These are phyloP conservation scores for Corymbia citriodora DNA, from an alignment of 441 rosid genomes.

Conservation along the genomic window DNA sequence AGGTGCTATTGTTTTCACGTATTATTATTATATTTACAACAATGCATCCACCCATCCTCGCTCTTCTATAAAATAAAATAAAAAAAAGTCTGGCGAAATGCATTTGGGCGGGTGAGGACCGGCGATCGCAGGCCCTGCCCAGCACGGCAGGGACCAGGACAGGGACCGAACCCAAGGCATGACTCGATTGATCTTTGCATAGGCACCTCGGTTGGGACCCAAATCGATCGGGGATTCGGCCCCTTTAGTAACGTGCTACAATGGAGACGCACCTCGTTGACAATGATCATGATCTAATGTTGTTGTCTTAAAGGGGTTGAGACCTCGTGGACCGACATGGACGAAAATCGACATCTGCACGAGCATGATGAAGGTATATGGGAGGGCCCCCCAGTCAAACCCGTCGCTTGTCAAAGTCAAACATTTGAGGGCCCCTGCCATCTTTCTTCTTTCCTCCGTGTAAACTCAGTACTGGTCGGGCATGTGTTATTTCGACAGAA, in stretches of 20 bases:
- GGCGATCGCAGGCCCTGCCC: neutral
- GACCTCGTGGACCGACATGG: neutral
- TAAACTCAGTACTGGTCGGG: neutral
- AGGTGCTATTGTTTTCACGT: too few species aligned
- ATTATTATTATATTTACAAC: too few species aligned
- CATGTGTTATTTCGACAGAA: neutral
- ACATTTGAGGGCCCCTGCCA: neutral
- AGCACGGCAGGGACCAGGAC: neutral
- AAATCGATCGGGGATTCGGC: neutral
- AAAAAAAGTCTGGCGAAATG: neutral
- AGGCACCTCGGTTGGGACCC: neutral
- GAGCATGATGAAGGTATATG: neutral
- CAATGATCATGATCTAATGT: neutral
- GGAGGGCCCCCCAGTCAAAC: neutral
- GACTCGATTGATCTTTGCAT: too few species aligned
- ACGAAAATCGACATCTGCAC: neutral
- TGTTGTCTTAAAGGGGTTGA: neutral
- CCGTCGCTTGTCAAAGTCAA: neutral
- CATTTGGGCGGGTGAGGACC: neutral
- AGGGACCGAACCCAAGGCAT: too few species aligned
- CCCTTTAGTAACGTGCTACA: neutral
- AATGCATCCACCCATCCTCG: neutral
- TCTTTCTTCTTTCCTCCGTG: neutral
- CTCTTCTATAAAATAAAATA: neutral
- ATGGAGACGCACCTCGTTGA: neutral